Percentiles rank a stretch among this genome's conserved stretches.
These are phyloP conservation scores for Fomitopsis serialis DNA, from an alignment of 768 basidiomycete genomes.

Conservation along the genomic window DNA sequence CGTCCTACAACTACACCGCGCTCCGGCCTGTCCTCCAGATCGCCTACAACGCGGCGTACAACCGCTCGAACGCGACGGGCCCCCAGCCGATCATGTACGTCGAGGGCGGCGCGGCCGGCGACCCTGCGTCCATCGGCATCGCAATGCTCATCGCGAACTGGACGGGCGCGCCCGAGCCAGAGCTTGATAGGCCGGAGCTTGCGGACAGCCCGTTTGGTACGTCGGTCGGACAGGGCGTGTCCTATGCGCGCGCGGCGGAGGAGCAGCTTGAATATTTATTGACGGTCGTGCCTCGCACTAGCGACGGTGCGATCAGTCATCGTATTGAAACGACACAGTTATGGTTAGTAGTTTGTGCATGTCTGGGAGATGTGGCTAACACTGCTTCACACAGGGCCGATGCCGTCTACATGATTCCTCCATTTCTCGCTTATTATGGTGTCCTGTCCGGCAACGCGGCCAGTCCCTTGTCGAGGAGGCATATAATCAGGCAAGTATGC, in stretches of 20 bases:
- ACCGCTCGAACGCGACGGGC: conserved; percentile 39
- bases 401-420: conserved; percentile 81
- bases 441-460: conserved; percentile 52
- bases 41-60: conserved; percentile 41
- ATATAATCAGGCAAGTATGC: conserved; percentile 45
- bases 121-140: conserved; percentile 76
- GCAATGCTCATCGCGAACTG: conserved; percentile 61
- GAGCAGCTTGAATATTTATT: conserved; percentile 65
- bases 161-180: conserved; percentile 28
- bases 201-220: not conserved
- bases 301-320: conserved; percentile 81
- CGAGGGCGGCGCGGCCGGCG: conserved; percentile 56
- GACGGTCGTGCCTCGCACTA: conserved; percentile 49
- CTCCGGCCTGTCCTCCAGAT: conserved; percentile 56
- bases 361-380: not conserved
- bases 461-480: conserved; percentile 54
- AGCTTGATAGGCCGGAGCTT: not conserved
- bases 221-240: conserved; percentile 30
- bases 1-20: conserved; percentile 18
- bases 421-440: conserved; percentile 85
- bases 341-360: conserved; percentile 41
- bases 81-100: conserved; percentile 55
- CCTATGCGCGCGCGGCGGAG: conserved; percentile 59
- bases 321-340: conserved; percentile 62
- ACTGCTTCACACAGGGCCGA: conserved; percentile 52